A percentile compares a stretch with the other conserved stretches of the same genome.
Evolutionary conservation across 805 yeast species (phyloP).

Genomic region (Kazachstania viticola): DNA sequence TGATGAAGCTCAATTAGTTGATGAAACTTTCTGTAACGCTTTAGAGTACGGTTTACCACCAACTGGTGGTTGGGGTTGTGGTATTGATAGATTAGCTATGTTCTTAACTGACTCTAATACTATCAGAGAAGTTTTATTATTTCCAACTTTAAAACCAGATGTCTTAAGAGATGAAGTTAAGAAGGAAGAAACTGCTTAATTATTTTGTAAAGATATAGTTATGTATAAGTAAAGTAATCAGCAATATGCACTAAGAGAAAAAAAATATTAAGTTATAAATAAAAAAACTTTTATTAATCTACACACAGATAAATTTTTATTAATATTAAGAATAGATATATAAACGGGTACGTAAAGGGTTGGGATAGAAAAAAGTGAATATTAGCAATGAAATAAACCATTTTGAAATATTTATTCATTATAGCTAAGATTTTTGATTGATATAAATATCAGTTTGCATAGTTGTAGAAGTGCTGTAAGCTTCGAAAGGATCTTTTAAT

Average conservation of each 20-base stretch:
- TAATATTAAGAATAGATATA: too few relatives aligned
- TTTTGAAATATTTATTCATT: too few relatives aligned
- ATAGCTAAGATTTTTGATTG: slow-evolving; percentile 2
- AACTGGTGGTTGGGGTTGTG: slow-evolving; percentile 99
- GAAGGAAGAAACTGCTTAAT: slow-evolving; percentile 13
- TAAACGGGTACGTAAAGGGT: not conserved
- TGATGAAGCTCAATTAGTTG: slow-evolving; percentile 94
- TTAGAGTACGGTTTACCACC: slow-evolving; percentile 98
- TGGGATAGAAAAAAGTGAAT: not conserved
- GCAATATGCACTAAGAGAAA: not conserved
- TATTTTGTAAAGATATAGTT: not conserved
- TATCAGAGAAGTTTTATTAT: slow-evolving; percentile 91
- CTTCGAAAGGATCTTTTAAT: slow-evolving; percentile 44
- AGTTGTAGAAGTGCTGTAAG: slow-evolving; percentile 44
- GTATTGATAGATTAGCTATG: slow-evolving; percentile 97
- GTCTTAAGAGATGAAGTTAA: slow-evolving; percentile 27
- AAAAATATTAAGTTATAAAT: too few relatives aligned
- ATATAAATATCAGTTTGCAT: slow-evolving; percentile 16
- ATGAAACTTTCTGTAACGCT: slow-evolving; percentile 95
- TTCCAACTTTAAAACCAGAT: slow-evolving; percentile 99
- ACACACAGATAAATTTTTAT: not conserved
- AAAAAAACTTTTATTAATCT: not conserved
- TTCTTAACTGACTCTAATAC: slow-evolving; percentile 93
- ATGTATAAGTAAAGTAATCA: not conserved
- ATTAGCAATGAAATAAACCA: not conserved